phyloP scores from a whole-genome alignment of 1,284 basidiomycete species.

The Sporisorium reilianum region DNA sequence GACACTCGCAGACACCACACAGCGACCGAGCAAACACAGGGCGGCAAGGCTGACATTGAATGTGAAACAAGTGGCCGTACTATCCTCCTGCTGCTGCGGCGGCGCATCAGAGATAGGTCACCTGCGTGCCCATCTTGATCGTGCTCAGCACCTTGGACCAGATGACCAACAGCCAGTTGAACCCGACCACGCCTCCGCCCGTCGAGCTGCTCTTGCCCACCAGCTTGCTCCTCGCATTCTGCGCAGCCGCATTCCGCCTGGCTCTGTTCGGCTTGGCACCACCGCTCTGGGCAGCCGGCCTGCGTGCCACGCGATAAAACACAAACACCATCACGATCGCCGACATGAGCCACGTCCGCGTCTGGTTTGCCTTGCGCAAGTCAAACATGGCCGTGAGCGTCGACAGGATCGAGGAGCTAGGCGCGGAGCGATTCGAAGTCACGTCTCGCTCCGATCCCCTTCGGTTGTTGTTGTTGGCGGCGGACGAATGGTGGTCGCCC shows the following conservation, averaged over 20 bases:
- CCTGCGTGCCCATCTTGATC: conserved; percentile 55
- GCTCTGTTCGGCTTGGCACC: background rate
- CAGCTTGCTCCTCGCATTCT: conserved; percentile 39
- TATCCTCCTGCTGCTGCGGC: background rate
- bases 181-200: conserved; percentile 18
- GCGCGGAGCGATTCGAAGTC: conserved; percentile 11
- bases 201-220: conserved; percentile 21
- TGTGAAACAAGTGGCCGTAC: background rate
- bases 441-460: conserved; percentile 13
- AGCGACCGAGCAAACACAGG: background rate
- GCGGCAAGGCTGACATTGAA: conserved; percentile 7
- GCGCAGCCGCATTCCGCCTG: conserved; percentile 29
- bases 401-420: conserved; percentile 29
- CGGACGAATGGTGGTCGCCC: conserved; percentile 16
- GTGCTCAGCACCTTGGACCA: conserved; percentile 47
- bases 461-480: conserved; percentile 10
- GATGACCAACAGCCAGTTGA: conserved; percentile 40
- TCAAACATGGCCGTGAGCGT: conserved; percentile 38
- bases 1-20: background rate
- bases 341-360: conserved; percentile 38
- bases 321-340: conserved; percentile 47
- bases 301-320: conserved; percentile 32
- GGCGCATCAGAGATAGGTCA: conserved; percentile 38
- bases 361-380: conserved; percentile 30
- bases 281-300: conserved; percentile 13